Evolutionary conservation across 169 alveolate genomes (phyloP).

Genomic region (Pseudocohnilembus persalinus): DNA sequence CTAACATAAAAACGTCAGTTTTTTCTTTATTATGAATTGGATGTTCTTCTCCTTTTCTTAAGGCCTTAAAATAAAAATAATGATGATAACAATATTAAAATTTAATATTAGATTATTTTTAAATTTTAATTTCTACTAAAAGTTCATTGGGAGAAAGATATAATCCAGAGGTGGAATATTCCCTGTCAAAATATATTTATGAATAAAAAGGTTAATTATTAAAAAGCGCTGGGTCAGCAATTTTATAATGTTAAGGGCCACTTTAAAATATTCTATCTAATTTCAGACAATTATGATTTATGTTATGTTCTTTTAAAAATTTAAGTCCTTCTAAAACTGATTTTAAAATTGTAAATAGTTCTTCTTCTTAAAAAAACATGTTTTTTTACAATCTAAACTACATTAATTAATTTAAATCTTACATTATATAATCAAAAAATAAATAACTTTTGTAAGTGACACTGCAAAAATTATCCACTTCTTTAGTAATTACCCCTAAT

Average conservation of each 20-base stretch:
- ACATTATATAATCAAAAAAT: slow-evolving; percentile 14
- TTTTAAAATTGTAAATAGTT: slow-evolving; percentile 6
- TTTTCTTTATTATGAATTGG: slow-evolving; percentile 19
- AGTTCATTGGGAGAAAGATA: slow-evolving; percentile 5
- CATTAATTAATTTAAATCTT: slow-evolving; percentile 4
- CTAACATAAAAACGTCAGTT: slow-evolving; percentile 16
- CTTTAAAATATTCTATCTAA: not conserved
- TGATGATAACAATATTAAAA: not conserved
- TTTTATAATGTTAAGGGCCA: not conserved
- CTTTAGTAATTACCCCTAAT: not conserved
- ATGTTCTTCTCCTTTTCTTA: slow-evolving; percentile 9
- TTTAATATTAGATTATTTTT: not conserved
- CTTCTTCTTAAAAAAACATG: slow-evolving; percentile 20
- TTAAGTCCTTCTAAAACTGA: not conserved
- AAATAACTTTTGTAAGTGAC: not conserved
- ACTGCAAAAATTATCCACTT: not conserved
- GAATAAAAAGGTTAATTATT: slow-evolving; percentile 1
- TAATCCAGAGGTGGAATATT: slow-evolving; percentile 5
- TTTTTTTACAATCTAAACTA: slow-evolving; percentile 5
- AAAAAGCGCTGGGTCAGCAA: slow-evolving; percentile 28
- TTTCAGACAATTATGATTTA: slow-evolving; percentile 8
- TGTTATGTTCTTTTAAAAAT: not conserved
- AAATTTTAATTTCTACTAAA: not conserved
- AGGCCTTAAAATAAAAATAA: not conserved
- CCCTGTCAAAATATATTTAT: slow-evolving; percentile 3